Conservation (phyloP, 2,329 filamentous ascomycete species). For the Xylariaceae sp. region DNA sequence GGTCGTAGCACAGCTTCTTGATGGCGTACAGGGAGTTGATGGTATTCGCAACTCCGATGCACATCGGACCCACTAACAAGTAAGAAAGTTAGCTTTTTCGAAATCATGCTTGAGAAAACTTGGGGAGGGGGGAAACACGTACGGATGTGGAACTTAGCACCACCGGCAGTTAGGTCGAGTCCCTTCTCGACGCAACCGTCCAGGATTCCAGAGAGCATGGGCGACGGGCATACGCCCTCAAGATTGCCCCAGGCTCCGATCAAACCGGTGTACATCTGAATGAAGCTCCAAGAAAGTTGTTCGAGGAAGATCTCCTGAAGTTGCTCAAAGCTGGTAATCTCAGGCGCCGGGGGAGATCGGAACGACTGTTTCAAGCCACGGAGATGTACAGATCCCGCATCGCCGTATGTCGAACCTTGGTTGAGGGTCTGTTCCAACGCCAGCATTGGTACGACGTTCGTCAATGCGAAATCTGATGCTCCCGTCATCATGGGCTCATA, state of each 20-base stretch:
- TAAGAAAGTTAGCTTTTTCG: neutral
- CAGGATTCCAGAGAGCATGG: slow-evolving; percentile 12
- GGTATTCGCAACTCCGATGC: slow-evolving; percentile 14
- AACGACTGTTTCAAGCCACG: slow-evolving; percentile 18
- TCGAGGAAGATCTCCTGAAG: slow-evolving; percentile 12
- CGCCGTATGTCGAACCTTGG: slow-evolving; percentile 14
- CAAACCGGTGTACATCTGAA: slow-evolving; percentile 1
- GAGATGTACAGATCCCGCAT: slow-evolving; percentile 14
- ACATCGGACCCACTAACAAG: slow-evolving; percentile 10
- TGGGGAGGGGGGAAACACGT: neutral
- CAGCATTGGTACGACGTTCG: slow-evolving; percentile 13
- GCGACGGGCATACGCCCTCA: slow-evolving; percentile 15
- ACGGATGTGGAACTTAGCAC: slow-evolving; percentile 18
- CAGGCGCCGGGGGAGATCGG: slow-evolving; percentile 4
- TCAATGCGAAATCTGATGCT: slow-evolving; percentile 14
- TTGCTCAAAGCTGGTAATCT: slow-evolving; percentile 9
- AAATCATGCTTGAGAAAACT: neutral
- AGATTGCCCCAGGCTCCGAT: slow-evolving; percentile 11
- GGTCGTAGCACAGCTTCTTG: slow-evolving; percentile 16
- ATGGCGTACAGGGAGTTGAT: slow-evolving; percentile 18
- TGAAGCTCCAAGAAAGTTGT: slow-evolving; percentile 11
- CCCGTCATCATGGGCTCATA: slow-evolving; percentile 17
- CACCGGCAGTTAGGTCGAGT: slow-evolving; percentile 13
- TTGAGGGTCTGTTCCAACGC: slow-evolving; percentile 16
- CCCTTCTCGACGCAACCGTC: slow-evolving; percentile 15